Percentiles rank a stretch among this genome's conserved stretches.
Evolutionary conservation across 2,329 filamentous ascomycete genomes (phyloP).

Genomic region (Raffaelea arxii): DNA sequence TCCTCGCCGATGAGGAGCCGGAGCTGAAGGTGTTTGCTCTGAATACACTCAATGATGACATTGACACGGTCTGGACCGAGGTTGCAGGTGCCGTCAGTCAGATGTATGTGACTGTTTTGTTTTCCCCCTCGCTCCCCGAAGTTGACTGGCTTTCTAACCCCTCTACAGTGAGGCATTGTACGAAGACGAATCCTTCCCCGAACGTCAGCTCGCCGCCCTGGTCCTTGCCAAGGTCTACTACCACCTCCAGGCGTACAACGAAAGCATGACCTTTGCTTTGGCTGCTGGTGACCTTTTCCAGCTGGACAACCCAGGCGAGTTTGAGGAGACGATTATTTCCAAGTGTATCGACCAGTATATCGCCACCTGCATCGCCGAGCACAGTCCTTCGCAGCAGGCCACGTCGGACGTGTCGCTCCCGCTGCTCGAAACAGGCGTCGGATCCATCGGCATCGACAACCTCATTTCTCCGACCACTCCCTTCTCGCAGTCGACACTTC

Average conservation of each 20-base stretch:
- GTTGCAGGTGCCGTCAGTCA: slow-evolving; percentile 85
- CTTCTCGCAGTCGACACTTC: slow-evolving; percentile 87
- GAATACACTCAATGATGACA: slow-evolving; percentile 90
- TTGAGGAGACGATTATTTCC: slow-evolving; percentile 97
- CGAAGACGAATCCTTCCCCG: slow-evolving; percentile 89
- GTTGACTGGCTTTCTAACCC: background rate
- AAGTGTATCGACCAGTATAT: slow-evolving; percentile 99
- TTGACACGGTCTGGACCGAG: slow-evolving; percentile 96
- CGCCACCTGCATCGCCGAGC: slow-evolving; percentile 51
- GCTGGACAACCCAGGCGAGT: slow-evolving; percentile 83
- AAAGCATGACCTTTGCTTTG: slow-evolving; percentile 97
- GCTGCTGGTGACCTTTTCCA: slow-evolving; percentile 93
- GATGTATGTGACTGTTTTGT: slow-evolving; percentile 52
- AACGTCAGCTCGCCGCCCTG: slow-evolving; percentile 86
- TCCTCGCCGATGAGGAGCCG: slow-evolving; percentile 87
- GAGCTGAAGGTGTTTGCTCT: slow-evolving; percentile 93
- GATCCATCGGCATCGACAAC: slow-evolving; percentile 54
- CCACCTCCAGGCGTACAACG: slow-evolving; percentile 96
- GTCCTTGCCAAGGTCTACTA: slow-evolving; percentile 98
- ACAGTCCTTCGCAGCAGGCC: slow-evolving; percentile 34
- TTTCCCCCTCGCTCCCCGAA: background rate
- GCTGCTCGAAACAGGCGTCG: slow-evolving; percentile 74
- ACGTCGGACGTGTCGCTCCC: slow-evolving; percentile 39
- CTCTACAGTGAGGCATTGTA: slow-evolving; percentile 78
- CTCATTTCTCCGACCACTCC: slow-evolving; percentile 84